Conservation (phyloP, 345 rosid genomes). For the Litchi chinensis region DNA sequence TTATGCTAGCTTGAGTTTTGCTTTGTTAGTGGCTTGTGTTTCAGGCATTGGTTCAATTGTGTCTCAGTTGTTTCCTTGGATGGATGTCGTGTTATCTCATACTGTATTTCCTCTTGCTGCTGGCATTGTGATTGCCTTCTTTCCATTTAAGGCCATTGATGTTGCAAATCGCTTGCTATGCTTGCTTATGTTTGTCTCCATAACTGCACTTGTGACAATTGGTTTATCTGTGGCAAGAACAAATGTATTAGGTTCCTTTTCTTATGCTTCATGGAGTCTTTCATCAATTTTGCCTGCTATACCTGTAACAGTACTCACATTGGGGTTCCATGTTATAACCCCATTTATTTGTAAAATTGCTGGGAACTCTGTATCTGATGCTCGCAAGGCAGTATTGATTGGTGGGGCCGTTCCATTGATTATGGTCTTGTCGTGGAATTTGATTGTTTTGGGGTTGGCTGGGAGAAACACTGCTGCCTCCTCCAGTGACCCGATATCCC, state of each 20-base stretch:
- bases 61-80: constrained; percentile 73
- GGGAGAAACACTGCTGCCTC: constrained; percentile 42
- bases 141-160: constrained; percentile 73
- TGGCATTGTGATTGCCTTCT: constrained; percentile 55
- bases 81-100: constrained; percentile 63
- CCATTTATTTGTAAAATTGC: constrained; percentile 86
- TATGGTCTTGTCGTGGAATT: constrained; percentile 90
- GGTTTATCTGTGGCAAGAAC: constrained; percentile 80
- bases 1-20: constrained; percentile 81
- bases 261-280: constrained; percentile 59
- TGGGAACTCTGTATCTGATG: constrained; percentile 59
- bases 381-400: constrained; percentile 71
- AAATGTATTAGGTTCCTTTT: constrained; percentile 61
- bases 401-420: constrained; percentile 75
- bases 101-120: constrained; percentile 61
- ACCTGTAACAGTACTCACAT: constrained; percentile 80
- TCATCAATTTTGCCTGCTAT: constrained; percentile 74
- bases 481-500: constrained; percentile 67
- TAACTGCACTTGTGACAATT: constrained; percentile 61
- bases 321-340: constrained; percentile 93
- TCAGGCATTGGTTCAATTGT: constrained; percentile 86
- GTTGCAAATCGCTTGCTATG: constrained; percentile 64
- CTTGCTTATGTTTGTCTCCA: constrained; percentile 71
- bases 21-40: constrained; percentile 85
- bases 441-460: constrained; percentile 85